These are phyloP conservation scores for Aspergillus leporis DNA, from an alignment of 495 filamentous ascomycete species.

Conservation along the genomic window DNA sequence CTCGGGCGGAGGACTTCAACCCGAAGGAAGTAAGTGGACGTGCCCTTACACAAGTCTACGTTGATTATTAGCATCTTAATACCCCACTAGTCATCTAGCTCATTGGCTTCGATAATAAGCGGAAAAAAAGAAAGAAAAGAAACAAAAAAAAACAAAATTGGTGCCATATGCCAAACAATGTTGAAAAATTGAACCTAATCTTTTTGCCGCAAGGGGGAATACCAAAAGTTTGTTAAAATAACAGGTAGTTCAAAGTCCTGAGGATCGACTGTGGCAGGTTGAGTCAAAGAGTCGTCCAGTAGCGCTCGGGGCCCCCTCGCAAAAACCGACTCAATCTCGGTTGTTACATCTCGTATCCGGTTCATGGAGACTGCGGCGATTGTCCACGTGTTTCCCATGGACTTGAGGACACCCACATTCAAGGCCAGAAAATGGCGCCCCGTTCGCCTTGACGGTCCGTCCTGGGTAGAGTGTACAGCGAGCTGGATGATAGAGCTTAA, in stretches of 20 bases:
- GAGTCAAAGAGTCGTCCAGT: background rate
- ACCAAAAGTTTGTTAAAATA: background rate
- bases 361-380: conserved; percentile 6
- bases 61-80: too few species aligned
- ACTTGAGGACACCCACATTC: conserved; percentile 7
- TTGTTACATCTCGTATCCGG: conserved; percentile 4
- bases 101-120: too few species aligned
- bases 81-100: too few species aligned
- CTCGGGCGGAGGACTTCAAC: conserved; percentile 23
- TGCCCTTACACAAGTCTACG: background rate
- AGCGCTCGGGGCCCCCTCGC: background rate
- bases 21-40: conserved; percentile 22
- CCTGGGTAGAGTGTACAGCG: background rate
- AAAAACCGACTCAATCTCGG: background rate
- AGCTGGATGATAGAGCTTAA: conserved; percentile 12
- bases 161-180: too few species aligned
- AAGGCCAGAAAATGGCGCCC: conserved; percentile 1
- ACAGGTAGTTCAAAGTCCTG: background rate
- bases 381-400: conserved; percentile 6
- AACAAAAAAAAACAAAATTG: too few species aligned
- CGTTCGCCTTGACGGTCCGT: background rate
- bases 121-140: too few species aligned
- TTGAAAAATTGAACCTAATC: too few species aligned
- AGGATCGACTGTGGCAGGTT: background rate
- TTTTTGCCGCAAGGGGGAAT: too few species aligned